Evolutionary conservation across 83 land plant species (phyloP).

Genomic region (Picea abies): DNA sequence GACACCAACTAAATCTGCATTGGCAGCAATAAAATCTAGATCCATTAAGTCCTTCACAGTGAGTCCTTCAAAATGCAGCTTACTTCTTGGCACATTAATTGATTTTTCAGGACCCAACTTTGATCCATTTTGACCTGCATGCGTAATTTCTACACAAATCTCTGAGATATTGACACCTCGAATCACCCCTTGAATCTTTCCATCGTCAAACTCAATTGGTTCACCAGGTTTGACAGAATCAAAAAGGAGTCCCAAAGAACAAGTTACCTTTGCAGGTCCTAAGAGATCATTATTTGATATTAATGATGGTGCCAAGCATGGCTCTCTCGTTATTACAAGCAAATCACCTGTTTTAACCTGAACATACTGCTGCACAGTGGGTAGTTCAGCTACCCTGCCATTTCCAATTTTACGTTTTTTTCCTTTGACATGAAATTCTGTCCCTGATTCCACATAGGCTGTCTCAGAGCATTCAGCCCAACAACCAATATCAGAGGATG

Average conservation of each 20-base stretch:
- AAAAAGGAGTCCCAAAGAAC: constrained; percentile 49
- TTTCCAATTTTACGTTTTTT: constrained; percentile 26
- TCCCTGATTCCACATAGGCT: constrained; percentile 49
- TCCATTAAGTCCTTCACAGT: constrained; percentile 62
- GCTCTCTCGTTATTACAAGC: constrained; percentile 39
- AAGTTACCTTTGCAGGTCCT: constrained; percentile 40
- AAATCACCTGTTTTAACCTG: constrained; percentile 48
- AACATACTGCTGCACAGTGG: constrained; percentile 42
- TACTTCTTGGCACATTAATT: constrained; percentile 58
- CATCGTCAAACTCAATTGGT: constrained; percentile 74
- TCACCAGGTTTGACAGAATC: constrained; percentile 57
- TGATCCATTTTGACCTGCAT: constrained; percentile 52
- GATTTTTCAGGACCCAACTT: constrained; percentile 62
- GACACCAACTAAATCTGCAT: constrained; percentile 69
- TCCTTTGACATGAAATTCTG: constrained; percentile 26
- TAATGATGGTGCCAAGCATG: constrained; percentile 21
- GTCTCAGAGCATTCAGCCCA: constrained; percentile 54
- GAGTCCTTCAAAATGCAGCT: constrained; percentile 47
- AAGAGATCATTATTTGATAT: not conserved
- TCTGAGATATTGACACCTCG: constrained; percentile 36
- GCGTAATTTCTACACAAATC: constrained; percentile 49
- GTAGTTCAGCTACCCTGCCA: constrained; percentile 43
- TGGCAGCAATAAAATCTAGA: constrained; percentile 58
- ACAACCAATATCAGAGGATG: constrained; percentile 27
- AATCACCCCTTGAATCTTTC: constrained; percentile 57